Conservation (phyloP, 371 early-diverging fungal genomes). For the Mortierella sp. region DNA sequence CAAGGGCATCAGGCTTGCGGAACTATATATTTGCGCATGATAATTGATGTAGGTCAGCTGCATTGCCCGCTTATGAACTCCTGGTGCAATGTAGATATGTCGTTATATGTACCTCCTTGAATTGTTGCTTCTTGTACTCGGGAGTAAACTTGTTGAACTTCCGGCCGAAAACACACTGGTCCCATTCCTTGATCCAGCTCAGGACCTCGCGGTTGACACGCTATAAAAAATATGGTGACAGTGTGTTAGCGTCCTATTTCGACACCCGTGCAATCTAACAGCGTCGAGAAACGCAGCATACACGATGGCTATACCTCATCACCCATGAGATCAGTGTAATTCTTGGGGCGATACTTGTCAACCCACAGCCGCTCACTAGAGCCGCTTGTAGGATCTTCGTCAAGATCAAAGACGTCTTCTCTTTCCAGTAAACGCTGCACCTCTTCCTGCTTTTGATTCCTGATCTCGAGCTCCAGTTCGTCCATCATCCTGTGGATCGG, state of each 20-base stretch:
- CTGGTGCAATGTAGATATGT: neutral
- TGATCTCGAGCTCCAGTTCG: constrained; percentile 60
- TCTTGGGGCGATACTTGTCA: constrained; percentile 90
- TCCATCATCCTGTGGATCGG: constrained; percentile 63
- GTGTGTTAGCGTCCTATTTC: neutral
- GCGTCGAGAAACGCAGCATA: neutral
- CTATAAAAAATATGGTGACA: constrained; percentile 43
- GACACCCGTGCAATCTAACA: neutral
- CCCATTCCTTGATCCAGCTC: constrained; percentile 97
- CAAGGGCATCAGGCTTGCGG: constrained; percentile 47
- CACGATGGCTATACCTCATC: constrained; percentile 74
- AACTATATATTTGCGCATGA: constrained; percentile 22
- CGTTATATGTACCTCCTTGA: constrained; percentile 26
- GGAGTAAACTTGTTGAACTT: constrained; percentile 30
- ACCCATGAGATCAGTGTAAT: constrained; percentile 93
- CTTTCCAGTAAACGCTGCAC: constrained; percentile 33
- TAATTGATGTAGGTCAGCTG: neutral
- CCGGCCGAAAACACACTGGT: constrained; percentile 92
- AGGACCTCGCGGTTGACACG: constrained; percentile 89
- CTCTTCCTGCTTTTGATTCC: constrained; percentile 51
- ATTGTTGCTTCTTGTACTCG: constrained; percentile 34
- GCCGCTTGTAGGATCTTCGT: constrained; percentile 1
- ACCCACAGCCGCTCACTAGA: constrained; percentile 82
- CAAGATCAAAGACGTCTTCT: constrained; percentile 14
- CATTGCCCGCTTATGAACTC: neutral